phyloP scores from a whole-genome alignment of 345 rosid species.

The Camelina laxa region DNA sequence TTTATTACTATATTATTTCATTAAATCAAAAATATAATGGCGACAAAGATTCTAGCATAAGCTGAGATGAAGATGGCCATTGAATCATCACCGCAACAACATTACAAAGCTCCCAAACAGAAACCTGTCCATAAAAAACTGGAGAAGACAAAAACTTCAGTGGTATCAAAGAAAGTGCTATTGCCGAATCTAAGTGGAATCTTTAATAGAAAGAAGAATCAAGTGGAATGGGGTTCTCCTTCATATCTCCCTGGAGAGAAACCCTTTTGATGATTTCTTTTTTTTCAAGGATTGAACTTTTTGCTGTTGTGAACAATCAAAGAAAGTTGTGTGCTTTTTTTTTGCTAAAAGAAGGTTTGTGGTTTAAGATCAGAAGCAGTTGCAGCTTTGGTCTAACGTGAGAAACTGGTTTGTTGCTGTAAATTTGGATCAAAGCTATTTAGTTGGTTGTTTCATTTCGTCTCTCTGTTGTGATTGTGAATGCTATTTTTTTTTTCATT shows the following conservation, averaged over 20 bases:
- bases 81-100: conserved; percentile 70
- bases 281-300: conserved; percentile 39
- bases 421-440: conserved; percentile 42
- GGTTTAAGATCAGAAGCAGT: conserved; percentile 33
- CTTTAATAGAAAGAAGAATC: conserved; percentile 80
- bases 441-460: conserved; percentile 30
- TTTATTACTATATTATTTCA: no score
- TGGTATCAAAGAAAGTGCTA: conserved; percentile 65
- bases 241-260: conserved; percentile 79
- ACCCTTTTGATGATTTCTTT: conserved; percentile 51
- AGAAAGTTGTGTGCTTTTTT: conserved; percentile 31
- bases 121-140: conserved; percentile 52
- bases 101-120: conserved; percentile 60
- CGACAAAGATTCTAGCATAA: conserved; percentile 76
- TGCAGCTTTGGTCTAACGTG: conserved; percentile 26
- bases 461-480: conserved; percentile 1
- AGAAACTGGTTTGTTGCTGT: conserved; percentile 41
- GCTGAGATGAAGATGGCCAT: conserved; percentile 54
- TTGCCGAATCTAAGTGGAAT: conserved; percentile 69
- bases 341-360: conserved; percentile 10
- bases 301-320: conserved; percentile 10
- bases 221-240: conserved; percentile 82
- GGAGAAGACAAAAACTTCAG: conserved; percentile 62
- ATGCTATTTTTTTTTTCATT: neutral
- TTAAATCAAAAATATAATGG: no score